Evolutionary conservation across 495 filamentous ascomycete genomes (phyloP).

Genomic region (Penicillium desertorum): DNA sequence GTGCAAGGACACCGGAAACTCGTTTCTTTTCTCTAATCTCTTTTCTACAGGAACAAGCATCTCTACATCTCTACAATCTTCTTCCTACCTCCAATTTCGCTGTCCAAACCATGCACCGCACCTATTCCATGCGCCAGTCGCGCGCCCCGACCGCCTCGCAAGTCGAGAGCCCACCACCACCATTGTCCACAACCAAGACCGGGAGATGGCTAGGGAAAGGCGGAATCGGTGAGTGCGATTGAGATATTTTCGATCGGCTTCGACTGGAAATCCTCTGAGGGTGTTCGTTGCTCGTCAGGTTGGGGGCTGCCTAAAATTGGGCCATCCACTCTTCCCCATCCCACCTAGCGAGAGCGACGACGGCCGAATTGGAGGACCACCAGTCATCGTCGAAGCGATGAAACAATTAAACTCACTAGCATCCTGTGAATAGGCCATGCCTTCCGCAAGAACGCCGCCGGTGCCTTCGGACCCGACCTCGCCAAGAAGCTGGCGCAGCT

Average conservation of each 20-base stretch:
- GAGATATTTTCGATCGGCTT: not conserved
- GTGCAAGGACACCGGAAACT: conserved; percentile 32
- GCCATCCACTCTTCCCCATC: conserved; percentile 6
- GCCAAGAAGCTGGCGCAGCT: conserved; percentile 96
- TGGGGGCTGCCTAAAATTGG: conserved; percentile 22
- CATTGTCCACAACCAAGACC: conserved; percentile 84
- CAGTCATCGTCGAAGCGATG: not conserved
- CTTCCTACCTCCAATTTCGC: conserved; percentile 5
- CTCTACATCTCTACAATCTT: conserved; percentile 9
- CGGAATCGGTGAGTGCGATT: conserved; percentile 71
- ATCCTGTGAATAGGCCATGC: conserved; percentile 70
- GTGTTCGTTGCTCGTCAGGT: not conserved
- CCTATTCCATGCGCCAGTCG: conserved; percentile 97
- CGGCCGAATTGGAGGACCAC: not conserved
- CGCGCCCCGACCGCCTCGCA: conserved; percentile 89
- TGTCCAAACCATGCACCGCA: conserved; percentile 75
- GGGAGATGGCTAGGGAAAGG: conserved; percentile 81
- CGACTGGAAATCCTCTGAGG: not conserved
- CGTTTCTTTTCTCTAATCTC: conserved; percentile 20
- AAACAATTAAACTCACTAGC: conserved; percentile 21
- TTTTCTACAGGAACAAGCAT: conserved; percentile 22
- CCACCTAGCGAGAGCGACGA: not conserved
- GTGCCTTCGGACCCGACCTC: conserved; percentile 93
- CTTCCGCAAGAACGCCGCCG: conserved; percentile 84
- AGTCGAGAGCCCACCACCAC: conserved; percentile 89